Percentiles rank a stretch among this genome's conserved stretches.
Evolutionary conservation across 805 yeast genomes (phyloP).

Genomic region (Helenozyma baotianmanensis): DNA sequence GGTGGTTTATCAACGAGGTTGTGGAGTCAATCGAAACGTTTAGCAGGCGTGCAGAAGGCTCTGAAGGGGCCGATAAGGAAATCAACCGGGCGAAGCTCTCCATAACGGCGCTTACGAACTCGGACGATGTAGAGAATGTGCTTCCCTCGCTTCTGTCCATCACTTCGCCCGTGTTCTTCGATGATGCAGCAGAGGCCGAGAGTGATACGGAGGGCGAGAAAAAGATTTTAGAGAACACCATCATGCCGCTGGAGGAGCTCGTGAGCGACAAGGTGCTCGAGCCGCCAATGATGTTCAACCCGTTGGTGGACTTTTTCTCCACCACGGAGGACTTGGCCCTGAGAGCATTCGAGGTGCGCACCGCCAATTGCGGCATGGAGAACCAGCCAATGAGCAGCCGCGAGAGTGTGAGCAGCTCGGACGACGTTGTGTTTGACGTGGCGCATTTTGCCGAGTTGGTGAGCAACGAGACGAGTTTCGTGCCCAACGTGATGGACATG

Average conservation of each 20-base stretch:
- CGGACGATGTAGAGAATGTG: slow-evolving; percentile 10
- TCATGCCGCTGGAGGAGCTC: too few relatives aligned
- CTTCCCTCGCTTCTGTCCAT: slow-evolving; percentile 13
- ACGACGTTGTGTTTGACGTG: slow-evolving; percentile 13
- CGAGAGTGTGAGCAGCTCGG: slow-evolving; percentile 1
- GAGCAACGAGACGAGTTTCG: slow-evolving; percentile 10
- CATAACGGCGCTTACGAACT: slow-evolving; percentile 7
- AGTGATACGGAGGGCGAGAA: slow-evolving; percentile 6
- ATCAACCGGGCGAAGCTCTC: slow-evolving; percentile 5
- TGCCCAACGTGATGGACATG: slow-evolving; percentile 12
- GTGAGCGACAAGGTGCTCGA: too few relatives aligned
- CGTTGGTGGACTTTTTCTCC: not conserved
- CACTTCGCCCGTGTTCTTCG: slow-evolving; percentile 16
- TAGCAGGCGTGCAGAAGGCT: too few relatives aligned
- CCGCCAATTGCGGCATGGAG: not conserved
- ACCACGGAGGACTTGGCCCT: slow-evolving; percentile 4
- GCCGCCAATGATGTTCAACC: too few relatives aligned
- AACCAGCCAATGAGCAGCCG: not conserved
- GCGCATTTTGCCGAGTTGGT: slow-evolving; percentile 16
- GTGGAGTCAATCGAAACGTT: slow-evolving; percentile 6
- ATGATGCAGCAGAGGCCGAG: slow-evolving; percentile 10
- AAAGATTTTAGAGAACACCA: too few relatives aligned
- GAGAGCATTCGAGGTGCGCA: slow-evolving; percentile 2
- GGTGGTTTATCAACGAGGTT: slow-evolving; percentile 17
- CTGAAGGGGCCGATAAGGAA: too few relatives aligned